Conservation (phyloP, 192 early-diverging fungal genomes). For the Phlyctochytrium arcticum region DNA sequence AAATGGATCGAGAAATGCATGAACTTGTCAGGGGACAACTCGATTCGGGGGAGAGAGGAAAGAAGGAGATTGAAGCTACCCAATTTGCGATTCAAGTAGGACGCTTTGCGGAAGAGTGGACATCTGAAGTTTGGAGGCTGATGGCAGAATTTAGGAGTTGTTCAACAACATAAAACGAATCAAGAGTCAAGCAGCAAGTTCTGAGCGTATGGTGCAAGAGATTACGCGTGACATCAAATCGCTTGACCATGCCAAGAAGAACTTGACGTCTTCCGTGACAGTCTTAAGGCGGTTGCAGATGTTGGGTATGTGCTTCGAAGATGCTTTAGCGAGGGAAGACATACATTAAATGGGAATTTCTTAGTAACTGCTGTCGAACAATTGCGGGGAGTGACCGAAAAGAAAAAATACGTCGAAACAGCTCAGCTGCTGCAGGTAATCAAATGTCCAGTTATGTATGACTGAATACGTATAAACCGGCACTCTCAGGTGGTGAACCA, state of each 20-base stretch:
- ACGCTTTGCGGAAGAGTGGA: too few species aligned
- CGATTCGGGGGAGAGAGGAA: slow-evolving; percentile 52
- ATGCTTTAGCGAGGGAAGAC: neutral
- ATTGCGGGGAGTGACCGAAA: slow-evolving; percentile 57
- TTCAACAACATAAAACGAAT: slow-evolving; percentile 80
- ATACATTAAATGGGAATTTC: neutral
- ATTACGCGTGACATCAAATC: slow-evolving; percentile 96
- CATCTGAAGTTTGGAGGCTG: too few species aligned
- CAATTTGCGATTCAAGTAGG: slow-evolving; percentile 69
- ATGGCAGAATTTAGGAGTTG: slow-evolving; percentile 62
- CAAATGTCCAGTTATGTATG: neutral
- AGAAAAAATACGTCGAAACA: slow-evolving; percentile 73
- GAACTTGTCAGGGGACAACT: slow-evolving; percentile 70
- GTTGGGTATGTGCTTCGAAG: slow-evolving; percentile 53
- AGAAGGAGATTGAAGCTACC: slow-evolving; percentile 64
- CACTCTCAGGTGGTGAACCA: slow-evolving; percentile 64
- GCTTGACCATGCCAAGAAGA: slow-evolving; percentile 90
- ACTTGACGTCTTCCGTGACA: slow-evolving; percentile 76
- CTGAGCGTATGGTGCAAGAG: slow-evolving; percentile 85
- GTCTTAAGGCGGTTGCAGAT: slow-evolving; percentile 83
- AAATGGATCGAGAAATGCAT: slow-evolving; percentile 62
- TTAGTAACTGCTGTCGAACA: slow-evolving; percentile 71
- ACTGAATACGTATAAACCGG: neutral
- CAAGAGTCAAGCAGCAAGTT: slow-evolving; percentile 75
- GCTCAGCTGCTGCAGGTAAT: slow-evolving; percentile 71